Conservation (phyloP, 2,329 filamentous ascomycete species). For the Scytalidium lignicola region DNA sequence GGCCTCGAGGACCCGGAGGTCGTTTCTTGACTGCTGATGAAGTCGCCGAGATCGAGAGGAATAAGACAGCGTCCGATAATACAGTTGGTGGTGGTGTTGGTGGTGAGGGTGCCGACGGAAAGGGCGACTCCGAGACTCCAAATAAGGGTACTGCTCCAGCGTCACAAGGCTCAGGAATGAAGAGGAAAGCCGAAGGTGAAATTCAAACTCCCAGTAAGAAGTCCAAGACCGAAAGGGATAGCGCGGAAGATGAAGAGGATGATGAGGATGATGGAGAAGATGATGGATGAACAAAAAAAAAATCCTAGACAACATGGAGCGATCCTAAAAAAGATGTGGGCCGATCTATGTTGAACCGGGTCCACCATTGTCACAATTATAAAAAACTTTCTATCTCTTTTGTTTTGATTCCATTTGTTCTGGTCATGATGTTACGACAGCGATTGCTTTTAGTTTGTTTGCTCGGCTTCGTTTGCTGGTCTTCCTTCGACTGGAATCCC, state of each 20-base stretch:
- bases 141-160: constrained; percentile 24
- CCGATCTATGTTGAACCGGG: constrained; percentile 7
- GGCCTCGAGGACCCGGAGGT: constrained; percentile 87
- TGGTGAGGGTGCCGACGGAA: constrained; percentile 30
- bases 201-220: constrained; percentile 48
- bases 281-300: constrained; percentile 13
- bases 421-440: constrained; percentile 25
- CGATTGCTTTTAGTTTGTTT: constrained; percentile 16
- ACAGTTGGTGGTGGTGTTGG: constrained; percentile 19
- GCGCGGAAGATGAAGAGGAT: constrained; percentile 34
- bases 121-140: constrained; percentile 28
- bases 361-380: neutral
- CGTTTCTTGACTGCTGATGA: constrained; percentile 96
- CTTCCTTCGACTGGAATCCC: neutral
- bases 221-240: constrained; percentile 33
- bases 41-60: constrained; percentile 80
- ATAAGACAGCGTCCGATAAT: constrained; percentile 26
- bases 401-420: constrained; percentile 11
- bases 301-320: constrained; percentile 19
- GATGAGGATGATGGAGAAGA: constrained; percentile 29
- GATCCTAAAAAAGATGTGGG: constrained; percentile 20
- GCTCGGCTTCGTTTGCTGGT: neutral
- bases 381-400: constrained; percentile 11
- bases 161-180: constrained; percentile 38
- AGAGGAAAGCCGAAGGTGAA: constrained; percentile 55